Evolutionary conservation across 176 grass and related monocot species (phyloP).

Genomic region (Themeda triandra): DNA sequence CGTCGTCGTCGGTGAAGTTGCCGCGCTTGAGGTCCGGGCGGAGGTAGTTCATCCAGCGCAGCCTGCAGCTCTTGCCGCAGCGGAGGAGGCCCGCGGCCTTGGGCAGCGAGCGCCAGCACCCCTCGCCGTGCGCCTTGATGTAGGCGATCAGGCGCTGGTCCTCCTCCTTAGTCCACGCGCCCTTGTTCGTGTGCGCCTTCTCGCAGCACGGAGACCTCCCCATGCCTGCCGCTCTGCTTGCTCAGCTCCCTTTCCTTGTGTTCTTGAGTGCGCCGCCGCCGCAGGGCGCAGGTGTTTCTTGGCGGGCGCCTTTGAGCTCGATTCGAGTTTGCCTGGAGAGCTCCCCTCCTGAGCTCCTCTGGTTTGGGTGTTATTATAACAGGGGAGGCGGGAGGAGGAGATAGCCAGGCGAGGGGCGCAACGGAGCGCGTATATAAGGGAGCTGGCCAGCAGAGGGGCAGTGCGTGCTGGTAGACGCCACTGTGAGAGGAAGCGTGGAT

Average conservation of each 20-base stretch:
- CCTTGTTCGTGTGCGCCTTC: conserved; percentile 93
- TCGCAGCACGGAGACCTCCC: conserved; percentile 89
- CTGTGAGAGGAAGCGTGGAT: neutral
- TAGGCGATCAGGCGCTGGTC: conserved; percentile 75
- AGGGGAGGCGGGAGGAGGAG: neutral
- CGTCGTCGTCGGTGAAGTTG: conserved; percentile 79
- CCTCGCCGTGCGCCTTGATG: conserved; percentile 75
- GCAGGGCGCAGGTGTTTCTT: neutral
- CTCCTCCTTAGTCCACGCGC: conserved; percentile 83
- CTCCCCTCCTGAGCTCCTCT: neutral
- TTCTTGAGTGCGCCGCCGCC: neutral
- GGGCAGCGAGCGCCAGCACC: conserved; percentile 81
- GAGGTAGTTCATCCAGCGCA: conserved; percentile 97
- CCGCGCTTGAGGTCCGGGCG: conserved; percentile 88
- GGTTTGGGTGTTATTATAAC: neutral
- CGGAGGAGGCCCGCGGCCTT: conserved; percentile 77
- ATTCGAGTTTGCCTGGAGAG: neutral
- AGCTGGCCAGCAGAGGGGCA: neutral
- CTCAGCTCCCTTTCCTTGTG: too few relatives aligned
- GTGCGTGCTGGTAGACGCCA: neutral
- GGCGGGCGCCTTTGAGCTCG: neutral
- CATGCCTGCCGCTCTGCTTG: conserved; percentile 12
- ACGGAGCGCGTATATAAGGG: conserved; percentile 40
- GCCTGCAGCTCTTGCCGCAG: conserved; percentile 93
- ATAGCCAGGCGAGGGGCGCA: neutral